Evolutionary conservation across 108 stramenopile species (phyloP).

Genomic region (Fragilaria crotonensis): DNA sequence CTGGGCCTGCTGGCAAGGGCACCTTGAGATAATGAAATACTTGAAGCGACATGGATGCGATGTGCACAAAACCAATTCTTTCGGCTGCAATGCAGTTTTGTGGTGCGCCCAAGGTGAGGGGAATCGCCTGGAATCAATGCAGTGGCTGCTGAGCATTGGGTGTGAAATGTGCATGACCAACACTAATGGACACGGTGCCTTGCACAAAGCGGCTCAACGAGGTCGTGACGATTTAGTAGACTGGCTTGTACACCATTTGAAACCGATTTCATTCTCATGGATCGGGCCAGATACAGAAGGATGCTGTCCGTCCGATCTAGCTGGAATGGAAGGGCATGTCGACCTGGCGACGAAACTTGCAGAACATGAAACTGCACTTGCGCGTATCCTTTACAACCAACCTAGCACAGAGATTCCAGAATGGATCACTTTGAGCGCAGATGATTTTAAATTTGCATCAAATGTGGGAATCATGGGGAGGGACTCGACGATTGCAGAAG

Average conservation of each 20-base stretch:
- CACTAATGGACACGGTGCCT: conserved; percentile 66
- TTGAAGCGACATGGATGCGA: conserved; percentile 37
- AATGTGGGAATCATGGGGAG: neutral
- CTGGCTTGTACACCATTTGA: conserved; percentile 33
- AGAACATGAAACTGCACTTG: conserved; percentile 24
- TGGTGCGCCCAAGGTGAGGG: conserved; percentile 74
- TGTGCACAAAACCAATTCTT: conserved; percentile 37
- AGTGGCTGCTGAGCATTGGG: conserved; percentile 51
- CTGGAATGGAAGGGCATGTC: conserved; percentile 61
- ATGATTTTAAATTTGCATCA: no score
- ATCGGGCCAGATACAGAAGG: conserved; percentile 69
- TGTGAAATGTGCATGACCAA: conserved; percentile 48
- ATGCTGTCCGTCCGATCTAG: conserved; percentile 79
- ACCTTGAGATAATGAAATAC: conserved; percentile 58
- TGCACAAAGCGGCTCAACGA: conserved; percentile 84
- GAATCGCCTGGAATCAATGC: conserved; percentile 18
- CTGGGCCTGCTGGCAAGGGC: conserved; percentile 83
- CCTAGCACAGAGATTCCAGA: no score
- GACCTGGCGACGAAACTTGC: conserved; percentile 36
- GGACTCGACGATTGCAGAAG: neutral
- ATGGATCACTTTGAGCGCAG: no score
- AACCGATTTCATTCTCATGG: conserved; percentile 2
- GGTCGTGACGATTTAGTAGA: conserved; percentile 35
- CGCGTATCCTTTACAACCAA: no score
- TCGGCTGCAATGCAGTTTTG: conserved; percentile 77